phyloP scores from a whole-genome alignment of 352 stramenopile genomes.

The Achlya hypogyna region DNA sequence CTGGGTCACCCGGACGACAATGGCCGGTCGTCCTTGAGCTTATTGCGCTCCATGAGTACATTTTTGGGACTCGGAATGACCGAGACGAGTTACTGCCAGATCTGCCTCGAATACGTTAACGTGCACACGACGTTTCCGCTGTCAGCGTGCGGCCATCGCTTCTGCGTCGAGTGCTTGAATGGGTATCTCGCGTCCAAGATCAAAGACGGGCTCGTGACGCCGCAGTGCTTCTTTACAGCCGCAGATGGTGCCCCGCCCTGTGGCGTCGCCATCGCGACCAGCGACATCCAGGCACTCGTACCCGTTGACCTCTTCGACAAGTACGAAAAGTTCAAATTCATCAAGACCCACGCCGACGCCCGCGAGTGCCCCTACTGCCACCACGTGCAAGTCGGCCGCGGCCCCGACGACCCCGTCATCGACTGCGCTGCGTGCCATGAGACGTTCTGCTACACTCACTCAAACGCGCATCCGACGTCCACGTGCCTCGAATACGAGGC shows the following conservation, averaged over 20 bases:
- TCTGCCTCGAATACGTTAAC: slow-evolving; percentile 57
- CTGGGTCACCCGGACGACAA: background rate
- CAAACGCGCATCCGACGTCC: slow-evolving; percentile 60
- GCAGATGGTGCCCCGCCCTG: slow-evolving; percentile 30
- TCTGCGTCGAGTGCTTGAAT: slow-evolving; percentile 49
- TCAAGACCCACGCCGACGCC: slow-evolving; percentile 52
- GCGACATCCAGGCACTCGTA: slow-evolving; percentile 44
- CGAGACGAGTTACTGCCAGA: slow-evolving; percentile 65
- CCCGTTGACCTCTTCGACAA: slow-evolving; percentile 48
- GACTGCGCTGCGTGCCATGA: slow-evolving; percentile 28
- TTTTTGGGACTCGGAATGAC: slow-evolving; percentile 52
- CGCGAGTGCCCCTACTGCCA: slow-evolving; percentile 53
- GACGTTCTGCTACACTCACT: slow-evolving; percentile 84
- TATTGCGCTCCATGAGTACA: slow-evolving; percentile 37
- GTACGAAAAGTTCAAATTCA: slow-evolving; percentile 81
- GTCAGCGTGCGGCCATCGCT: slow-evolving; percentile 39
- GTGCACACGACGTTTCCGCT: slow-evolving; percentile 33
- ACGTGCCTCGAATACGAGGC: slow-evolving; percentile 73
- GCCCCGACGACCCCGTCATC: slow-evolving; percentile 26
- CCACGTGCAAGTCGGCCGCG: slow-evolving; percentile 42
- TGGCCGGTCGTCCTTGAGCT: background rate
- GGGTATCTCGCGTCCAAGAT: slow-evolving; percentile 70
- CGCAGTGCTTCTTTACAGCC: slow-evolving; percentile 54
- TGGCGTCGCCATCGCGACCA: slow-evolving; percentile 28
- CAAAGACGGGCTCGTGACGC: slow-evolving; percentile 53